Evolutionary conservation across 148 eudicot species (phyloP).

Genomic region (Talinum fruticosum): DNA sequence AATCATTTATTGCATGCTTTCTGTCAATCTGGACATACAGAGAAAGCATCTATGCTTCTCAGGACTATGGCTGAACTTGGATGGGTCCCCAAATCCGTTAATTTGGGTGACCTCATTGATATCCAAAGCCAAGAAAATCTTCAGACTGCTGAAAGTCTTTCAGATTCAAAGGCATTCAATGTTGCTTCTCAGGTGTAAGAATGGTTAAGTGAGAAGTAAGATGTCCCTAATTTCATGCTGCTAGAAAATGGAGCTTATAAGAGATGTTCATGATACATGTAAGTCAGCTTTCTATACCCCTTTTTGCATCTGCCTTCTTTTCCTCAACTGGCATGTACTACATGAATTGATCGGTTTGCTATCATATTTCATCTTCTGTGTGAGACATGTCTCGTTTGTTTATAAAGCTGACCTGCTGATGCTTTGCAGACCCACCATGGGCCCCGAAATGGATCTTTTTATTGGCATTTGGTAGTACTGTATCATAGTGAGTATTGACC

Average conservation of each 20-base stretch:
- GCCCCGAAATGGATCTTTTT: neutral
- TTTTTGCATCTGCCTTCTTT: neutral
- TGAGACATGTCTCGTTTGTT: neutral
- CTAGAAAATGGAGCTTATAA: neutral
- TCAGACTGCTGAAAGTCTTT: conserved; percentile 21
- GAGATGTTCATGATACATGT: conserved; percentile 15
- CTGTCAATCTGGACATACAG: conserved; percentile 37
- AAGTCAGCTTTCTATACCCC: conserved; percentile 11
- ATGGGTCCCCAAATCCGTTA: conserved; percentile 48
- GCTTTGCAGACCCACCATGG: neutral
- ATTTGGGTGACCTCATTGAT: conserved; percentile 34
- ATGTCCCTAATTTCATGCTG: conserved; percentile 9
- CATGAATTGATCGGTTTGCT: neutral
- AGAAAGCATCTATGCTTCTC: conserved; percentile 42
- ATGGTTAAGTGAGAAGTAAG: neutral
- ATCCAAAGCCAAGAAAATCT: conserved; percentile 15
- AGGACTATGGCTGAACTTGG: conserved; percentile 42
- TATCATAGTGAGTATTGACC: neutral
- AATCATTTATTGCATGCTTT: conserved; percentile 40
- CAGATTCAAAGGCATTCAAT: conserved; percentile 26
- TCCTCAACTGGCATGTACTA: neutral
- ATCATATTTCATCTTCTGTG: neutral
- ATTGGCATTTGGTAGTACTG: neutral
- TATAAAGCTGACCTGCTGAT: neutral
- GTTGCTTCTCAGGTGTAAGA: conserved; percentile 38